phyloP scores from a whole-genome alignment of 169 alveolate species.

The Theileria equi region DNA sequence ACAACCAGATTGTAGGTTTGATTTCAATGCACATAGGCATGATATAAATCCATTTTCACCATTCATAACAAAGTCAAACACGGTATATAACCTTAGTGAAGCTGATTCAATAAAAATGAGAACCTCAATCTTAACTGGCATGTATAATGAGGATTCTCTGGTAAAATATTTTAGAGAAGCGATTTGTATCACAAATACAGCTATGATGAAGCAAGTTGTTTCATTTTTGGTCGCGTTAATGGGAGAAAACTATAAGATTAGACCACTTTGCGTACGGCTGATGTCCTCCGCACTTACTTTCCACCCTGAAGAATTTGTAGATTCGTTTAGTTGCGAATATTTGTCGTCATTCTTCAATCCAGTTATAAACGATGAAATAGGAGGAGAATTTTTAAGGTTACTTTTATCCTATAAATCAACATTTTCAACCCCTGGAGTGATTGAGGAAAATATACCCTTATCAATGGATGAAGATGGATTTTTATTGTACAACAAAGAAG shows the following conservation, averaged over 20 bases:
- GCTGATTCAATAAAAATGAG: constrained; percentile 19
- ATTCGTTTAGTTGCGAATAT: constrained; percentile 29
- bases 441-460: constrained; percentile 18
- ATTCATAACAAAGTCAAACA: not conserved
- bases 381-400: constrained; percentile 44
- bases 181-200: constrained; percentile 40
- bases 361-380: constrained; percentile 41
- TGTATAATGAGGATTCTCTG: constrained; percentile 19
- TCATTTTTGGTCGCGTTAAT: constrained; percentile 27
- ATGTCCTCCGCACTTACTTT: constrained; percentile 49
- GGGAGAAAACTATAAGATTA: constrained; percentile 2
- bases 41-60: constrained; percentile 12
- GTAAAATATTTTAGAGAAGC: constrained; percentile 40
- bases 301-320: constrained; percentile 62
- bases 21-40: too few species aligned
- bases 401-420: constrained; percentile 59
- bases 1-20: too few species aligned
- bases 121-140: constrained; percentile 9
- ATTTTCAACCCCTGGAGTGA: constrained; percentile 23
- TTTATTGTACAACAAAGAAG: constrained; percentile 5
- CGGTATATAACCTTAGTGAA: constrained; percentile 4
- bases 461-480: constrained; percentile 22
- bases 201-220: constrained; percentile 46
- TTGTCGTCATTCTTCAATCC: constrained; percentile 46
- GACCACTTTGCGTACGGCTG: constrained; percentile 48